Conservation (phyloP, 2,329 filamentous ascomycete genomes). For the Periglandula ipomoeae region DNA sequence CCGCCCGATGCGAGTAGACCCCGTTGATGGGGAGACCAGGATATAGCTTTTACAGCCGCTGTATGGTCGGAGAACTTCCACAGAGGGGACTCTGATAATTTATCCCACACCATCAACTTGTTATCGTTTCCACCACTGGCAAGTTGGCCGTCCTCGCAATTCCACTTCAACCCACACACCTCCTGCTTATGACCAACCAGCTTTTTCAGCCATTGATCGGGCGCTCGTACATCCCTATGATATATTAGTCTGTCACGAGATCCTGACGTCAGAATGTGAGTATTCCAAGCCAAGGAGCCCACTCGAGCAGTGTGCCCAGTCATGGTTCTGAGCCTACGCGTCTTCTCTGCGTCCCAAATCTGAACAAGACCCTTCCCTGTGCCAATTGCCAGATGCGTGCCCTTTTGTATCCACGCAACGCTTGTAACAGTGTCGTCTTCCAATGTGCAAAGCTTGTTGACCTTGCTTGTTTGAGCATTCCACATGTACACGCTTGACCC, state of each 20-base stretch:
- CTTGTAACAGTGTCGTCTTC: slow-evolving; percentile 92
- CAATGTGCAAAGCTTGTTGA: slow-evolving; percentile 88
- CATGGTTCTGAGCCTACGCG: slow-evolving; percentile 84
- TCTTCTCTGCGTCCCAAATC: slow-evolving; percentile 92
- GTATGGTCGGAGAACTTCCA: slow-evolving; percentile 94
- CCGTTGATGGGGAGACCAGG: slow-evolving; percentile 94
- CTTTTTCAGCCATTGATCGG: slow-evolving; percentile 81
- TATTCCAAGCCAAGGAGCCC: slow-evolving; percentile 93
- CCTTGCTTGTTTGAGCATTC: slow-evolving; percentile 85
- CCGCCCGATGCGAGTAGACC: slow-evolving; percentile 91
- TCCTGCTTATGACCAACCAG: slow-evolving; percentile 95
- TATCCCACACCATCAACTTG: slow-evolving; percentile 98
- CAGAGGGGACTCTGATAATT: slow-evolving; percentile 80
- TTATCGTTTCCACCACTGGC: slow-evolving; percentile 97
- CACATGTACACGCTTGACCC: slow-evolving; percentile 96
- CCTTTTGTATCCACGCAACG: slow-evolving; percentile 96
- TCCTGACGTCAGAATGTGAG: slow-evolving; percentile 91
- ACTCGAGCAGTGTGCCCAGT: slow-evolving; percentile 91
- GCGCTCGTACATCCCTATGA: slow-evolving; percentile 87
- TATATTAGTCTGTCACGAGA: slow-evolving; percentile 90
- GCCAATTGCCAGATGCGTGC: slow-evolving; percentile 90
- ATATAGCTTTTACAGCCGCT: slow-evolving; percentile 93
- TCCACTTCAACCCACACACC: slow-evolving; percentile 95
- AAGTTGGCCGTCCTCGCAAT: slow-evolving; percentile 88
- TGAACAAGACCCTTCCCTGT: slow-evolving; percentile 92